Evolutionary conservation across 2,329 filamentous ascomycete species (phyloP), one percentile per base, ranked within the genome.

Genomic region (Penicillium sp.): DNA sequence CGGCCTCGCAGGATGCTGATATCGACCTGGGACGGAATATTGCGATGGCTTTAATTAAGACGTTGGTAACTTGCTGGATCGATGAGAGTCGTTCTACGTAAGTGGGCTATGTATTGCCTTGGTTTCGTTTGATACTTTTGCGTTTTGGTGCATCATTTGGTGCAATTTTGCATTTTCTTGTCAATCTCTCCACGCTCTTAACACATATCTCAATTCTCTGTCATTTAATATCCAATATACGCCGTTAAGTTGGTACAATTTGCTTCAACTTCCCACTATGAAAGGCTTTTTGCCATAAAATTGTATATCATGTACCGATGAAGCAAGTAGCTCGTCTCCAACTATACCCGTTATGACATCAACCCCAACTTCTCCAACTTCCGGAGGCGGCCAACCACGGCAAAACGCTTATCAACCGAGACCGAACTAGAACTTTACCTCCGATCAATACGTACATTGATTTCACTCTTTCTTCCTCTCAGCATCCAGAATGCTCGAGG

Each of bases 1-100:
- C 81, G 6, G 78, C 81, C 24, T 75, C 79, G 8, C 78, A 81
- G 21, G 74, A 81, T 33, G 71, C 74, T 18, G 71, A 73, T 52
- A 63, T 79, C 18, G 64, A 71, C 47, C 64, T 63, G 41, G 76
- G 76, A 2, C 66, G 57, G 41, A 62, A 71, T 28, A 67, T 76
- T n/a, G 66, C 74, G 3, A 65, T 76, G 47, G 75, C 67, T 28
- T 58, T 78, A 51, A 76, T 79, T 29, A 74, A 71, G 61, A 62
- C 72, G 9, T 61, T 77, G 58, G 70, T 76, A 24, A 65, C 57
- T 2, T 74, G 73, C 47, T 76, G 75, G 74, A 58, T 70, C 56
- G 65, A 67, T 49, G 62, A 63, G 44, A 62, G 53, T 38, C 42
- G 4, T 7, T 10, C 31, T 45, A n/a, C 34, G 28, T 28, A 33